Evolutionary conservation across 305 asterid genomes (phyloP).

Genomic region (Fraxinus dipetala): DNA sequence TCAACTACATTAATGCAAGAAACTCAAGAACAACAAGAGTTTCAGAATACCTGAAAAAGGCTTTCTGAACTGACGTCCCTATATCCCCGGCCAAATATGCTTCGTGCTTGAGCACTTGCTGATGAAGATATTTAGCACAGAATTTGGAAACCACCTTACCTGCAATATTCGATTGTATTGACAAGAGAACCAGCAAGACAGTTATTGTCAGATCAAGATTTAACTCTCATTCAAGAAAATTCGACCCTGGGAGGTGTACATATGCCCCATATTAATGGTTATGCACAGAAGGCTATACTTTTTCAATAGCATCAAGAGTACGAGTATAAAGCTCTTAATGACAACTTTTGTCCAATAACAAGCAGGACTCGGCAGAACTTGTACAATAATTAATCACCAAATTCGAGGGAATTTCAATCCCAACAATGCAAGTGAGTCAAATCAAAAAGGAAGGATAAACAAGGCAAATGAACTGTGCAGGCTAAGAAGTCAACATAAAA

Average conservation of each 20-base stretch:
- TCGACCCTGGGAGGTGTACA: neutral
- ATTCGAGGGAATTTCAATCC: neutral
- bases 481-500: neutral
- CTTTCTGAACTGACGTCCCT: constrained; percentile 74
- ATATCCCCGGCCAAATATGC: constrained; percentile 76
- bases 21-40: constrained; percentile 6
- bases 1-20: neutral
- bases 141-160: constrained; percentile 96
- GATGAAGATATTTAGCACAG: constrained; percentile 94
- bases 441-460: neutral
- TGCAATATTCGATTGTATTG: constrained; percentile 32
- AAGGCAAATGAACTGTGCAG: neutral
- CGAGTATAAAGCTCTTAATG: neutral
- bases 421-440: neutral
- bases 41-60: constrained; percentile 66
- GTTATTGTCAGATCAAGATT: neutral
- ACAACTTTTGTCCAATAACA: neutral
- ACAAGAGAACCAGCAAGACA: neutral
- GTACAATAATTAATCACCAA: neutral
- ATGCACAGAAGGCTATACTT: neutral
- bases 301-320: neutral
- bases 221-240: neutral
- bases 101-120: constrained; percentile 84
- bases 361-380: neutral
- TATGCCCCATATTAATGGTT: neutral